Evolutionary conservation across 352 stramenopile genomes (phyloP).

Genomic region (Globisporangium splendens): DNA sequence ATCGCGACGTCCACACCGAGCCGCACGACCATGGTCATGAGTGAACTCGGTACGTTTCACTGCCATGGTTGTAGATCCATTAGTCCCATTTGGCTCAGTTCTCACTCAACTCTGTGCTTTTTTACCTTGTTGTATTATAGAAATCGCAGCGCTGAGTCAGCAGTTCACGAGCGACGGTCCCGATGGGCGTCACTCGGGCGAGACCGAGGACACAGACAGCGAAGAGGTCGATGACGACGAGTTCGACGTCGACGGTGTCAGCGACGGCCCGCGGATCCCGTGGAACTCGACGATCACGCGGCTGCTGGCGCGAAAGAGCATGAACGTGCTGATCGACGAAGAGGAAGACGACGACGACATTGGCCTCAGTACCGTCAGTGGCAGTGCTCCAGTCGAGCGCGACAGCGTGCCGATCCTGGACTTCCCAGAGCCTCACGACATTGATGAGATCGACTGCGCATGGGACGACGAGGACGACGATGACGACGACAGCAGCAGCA

Average conservation of each 20-base stretch:
- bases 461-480: neutral
- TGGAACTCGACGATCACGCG: slow-evolving; percentile 42
- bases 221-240: slow-evolving; percentile 22
- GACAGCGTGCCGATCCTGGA: slow-evolving; percentile 60
- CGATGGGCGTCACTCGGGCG: slow-evolving; percentile 13
- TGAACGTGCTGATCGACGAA: slow-evolving; percentile 57
- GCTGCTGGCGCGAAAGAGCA: slow-evolving; percentile 42
- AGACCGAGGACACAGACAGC: slow-evolving; percentile 25
- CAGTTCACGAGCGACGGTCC: neutral
- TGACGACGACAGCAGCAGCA: neutral
- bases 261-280: slow-evolving; percentile 34
- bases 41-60: slow-evolving; percentile 3
- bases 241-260: slow-evolving; percentile 28
- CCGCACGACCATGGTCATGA: slow-evolving; percentile 15
- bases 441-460: slow-evolving; percentile 45
- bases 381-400: neutral
- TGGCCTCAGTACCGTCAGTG: neutral
- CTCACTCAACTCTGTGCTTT: neutral
- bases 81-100: too few species aligned
- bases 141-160: slow-evolving; percentile 10
- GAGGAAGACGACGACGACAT: slow-evolving; percentile 39
- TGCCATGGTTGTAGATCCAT: too few species aligned
- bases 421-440: slow-evolving; percentile 27
- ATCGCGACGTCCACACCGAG: slow-evolving; percentile 16
- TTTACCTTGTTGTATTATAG: neutral